Evolutionary conservation across 768 basidiomycete species (phyloP), one percentile per base, ranked within the genome.

Genomic region (Gelatoporia subvermispora): DNA sequence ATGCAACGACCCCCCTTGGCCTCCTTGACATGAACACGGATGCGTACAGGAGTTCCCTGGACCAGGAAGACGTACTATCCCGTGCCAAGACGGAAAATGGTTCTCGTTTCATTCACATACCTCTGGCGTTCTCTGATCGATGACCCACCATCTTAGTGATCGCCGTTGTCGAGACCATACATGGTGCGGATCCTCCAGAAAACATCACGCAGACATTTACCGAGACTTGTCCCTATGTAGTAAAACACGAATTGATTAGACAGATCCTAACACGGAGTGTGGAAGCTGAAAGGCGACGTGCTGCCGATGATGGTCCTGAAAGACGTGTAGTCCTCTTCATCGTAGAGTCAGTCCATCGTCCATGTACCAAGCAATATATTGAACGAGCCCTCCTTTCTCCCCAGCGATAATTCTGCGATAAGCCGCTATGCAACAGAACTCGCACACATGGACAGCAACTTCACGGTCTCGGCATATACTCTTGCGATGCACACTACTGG

Each of bases 401-500:
- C 10, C 17, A 56, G 55, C 16, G 51, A 56, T 38, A 51, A 56
- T 35, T 16, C 31, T 18, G 52, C 51, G 8, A 47, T 54, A n/a
- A 40, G 35, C 38, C 47, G 45, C 22, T 55, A 60, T 43, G 50
- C 54, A 42, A 51, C 45, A 36, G 50, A 52, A 53, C 59, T 57
- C 51, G 65, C 63, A 34, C 45, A 70, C 41, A 64, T 57, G 47
- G 68, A 63, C 28, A 13, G 28, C 28, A 13, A 31, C 43, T 58
- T 56, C 60, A 31, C 62, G 52, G 50, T 57, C 53, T 36, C 53
- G 39, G 36, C 57, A 55, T 51, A 48, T 34, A 59, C 52, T 1
- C 25, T 51, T 38, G 45, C 42, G n/a, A 44, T 52, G 41, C 50
- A 51, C 34, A 24, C 48, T 3, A 35, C 61, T 25, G 62, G 59